Evolutionary conservation across 176 grass and related monocot species (phyloP).

Genomic region (Musa beccarii): DNA sequence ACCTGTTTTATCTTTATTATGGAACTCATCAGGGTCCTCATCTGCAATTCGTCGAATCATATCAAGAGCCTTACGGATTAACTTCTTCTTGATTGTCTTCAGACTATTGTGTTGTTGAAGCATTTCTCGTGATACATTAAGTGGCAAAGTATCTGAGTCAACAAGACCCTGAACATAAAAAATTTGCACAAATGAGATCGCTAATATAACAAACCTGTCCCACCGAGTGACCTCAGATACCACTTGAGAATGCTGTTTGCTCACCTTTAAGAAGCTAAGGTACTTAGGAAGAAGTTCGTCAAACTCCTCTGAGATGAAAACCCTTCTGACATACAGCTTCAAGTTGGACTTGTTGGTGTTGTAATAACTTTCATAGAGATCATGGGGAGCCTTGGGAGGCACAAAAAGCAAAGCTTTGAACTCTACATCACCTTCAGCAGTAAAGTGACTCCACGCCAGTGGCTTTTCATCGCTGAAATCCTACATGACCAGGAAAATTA

Average conservation of each 20-base stretch:
- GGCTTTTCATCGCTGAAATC: slow-evolving; percentile 87
- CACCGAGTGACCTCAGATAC: neutral
- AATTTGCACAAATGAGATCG: neutral
- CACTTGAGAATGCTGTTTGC: neutral
- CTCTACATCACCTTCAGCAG: slow-evolving; percentile 92
- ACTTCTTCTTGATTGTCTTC: slow-evolving; percentile 96
- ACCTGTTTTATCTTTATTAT: slow-evolving; percentile 96
- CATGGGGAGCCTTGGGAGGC: slow-evolving; percentile 83
- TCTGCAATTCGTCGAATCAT: slow-evolving; percentile 91
- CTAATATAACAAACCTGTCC: neutral
- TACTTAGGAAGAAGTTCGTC: slow-evolving; percentile 89
- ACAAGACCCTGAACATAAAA: slow-evolving; percentile 58
- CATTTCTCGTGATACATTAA: slow-evolving; percentile 95
- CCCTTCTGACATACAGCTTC: slow-evolving; percentile 92
- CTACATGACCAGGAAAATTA: slow-evolving; percentile 24
- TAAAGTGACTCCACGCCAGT: slow-evolving; percentile 83
- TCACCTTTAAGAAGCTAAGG: slow-evolving; percentile 89
- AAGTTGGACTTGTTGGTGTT: slow-evolving; percentile 82
- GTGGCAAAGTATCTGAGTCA: slow-evolving; percentile 88
- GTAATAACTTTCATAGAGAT: slow-evolving; percentile 97
- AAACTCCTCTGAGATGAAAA: slow-evolving; percentile 99
- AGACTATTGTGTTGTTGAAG: slow-evolving; percentile 96
- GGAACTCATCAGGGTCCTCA: slow-evolving; percentile 82
- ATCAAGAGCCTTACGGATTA: slow-evolving; percentile 92
- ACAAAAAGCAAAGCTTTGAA: slow-evolving; percentile 94